Base-by-base conservation (phyloP, 2,329 filamentous ascomycete genomes). In the Fusarium succisae region DNA sequence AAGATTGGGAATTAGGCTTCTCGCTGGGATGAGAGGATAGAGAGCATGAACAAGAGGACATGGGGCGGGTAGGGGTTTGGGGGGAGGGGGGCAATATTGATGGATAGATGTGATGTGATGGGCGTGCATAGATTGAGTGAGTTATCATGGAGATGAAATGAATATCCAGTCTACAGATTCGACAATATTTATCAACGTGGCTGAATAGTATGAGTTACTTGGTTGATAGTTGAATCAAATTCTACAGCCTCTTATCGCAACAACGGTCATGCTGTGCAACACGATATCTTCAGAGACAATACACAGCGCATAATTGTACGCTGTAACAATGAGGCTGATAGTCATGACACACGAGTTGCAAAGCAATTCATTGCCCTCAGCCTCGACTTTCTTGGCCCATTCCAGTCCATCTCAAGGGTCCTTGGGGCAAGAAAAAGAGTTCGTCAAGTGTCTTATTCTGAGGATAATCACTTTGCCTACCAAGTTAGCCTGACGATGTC, bases 1-100 rank as follows among this genome's bases (percentile, higher is more conserved):
- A 73, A 72, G 69, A 76, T 73, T 77, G 69, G 54, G 67, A 69
- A 60, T 71, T 63, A 66, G 63, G 73, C 65, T 73, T 69, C 39
- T 53, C 60, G 35, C 44, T 62, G 60, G 66, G 70, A 69, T 69
- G 71, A 65, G 50, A 68, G 58, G 63, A 63, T 45, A 43, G 58
- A 67, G 66, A 68, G 71, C 71, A 72, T 74, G 63, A 74, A 70
- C 37, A 70, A 61, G 60, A 63, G 20, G 61, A 62, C 66, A 73
- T 60, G 71, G 66, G 57, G 60, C 48, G 44, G 67, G 57, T 58
- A 68, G 61, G 50, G 45, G 56, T 66, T 61, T 70, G 51, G 56
- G 53, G 58, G 66, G 13, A 30, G 54, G 54, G 70, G 45, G 51
- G n/a, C 50, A 53, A 37, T n/a, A 48, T 39, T 28, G 50, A 48